Conservation (phyloP, 2,329 filamentous ascomycete species). For the Calonectria naviculata region DNA sequence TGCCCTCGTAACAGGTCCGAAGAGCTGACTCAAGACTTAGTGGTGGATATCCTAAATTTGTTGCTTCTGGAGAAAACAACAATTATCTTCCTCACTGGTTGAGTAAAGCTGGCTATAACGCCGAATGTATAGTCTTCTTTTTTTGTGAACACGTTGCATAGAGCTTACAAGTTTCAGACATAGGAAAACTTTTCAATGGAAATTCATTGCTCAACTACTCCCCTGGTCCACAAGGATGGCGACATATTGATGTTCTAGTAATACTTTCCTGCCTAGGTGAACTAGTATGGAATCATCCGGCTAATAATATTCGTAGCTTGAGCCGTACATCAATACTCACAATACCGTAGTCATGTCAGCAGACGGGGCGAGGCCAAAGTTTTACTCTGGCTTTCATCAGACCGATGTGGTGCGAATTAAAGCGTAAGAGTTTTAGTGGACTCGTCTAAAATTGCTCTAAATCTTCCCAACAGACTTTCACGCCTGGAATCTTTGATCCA, state of each 20-base stretch:
- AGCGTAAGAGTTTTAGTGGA: neutral
- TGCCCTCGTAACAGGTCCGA: neutral
- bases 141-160: neutral
- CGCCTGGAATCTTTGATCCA: neutral
- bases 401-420: constrained; percentile 26
- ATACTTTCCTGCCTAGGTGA: neutral
- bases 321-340: constrained; percentile 20
- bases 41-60: constrained; percentile 22
- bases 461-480: neutral
- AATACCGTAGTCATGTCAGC: constrained; percentile 25
- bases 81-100: constrained; percentile 29
- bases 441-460: neutral
- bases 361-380: constrained; percentile 16
- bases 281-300: neutral
- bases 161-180: neutral
- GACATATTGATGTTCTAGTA: constrained; percentile 9
- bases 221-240: constrained; percentile 20
- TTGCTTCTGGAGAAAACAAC: constrained; percentile 11
- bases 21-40: neutral
- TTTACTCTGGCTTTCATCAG: constrained; percentile 18
- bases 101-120: constrained; percentile 26
- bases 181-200: constrained; percentile 30
- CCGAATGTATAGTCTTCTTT: constrained; percentile 6
- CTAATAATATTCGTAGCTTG: constrained; percentile 4
- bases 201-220: constrained; percentile 21